Base-by-base conservation (phyloP, 306 rosid species). In the Rosa multiflora region DNA sequence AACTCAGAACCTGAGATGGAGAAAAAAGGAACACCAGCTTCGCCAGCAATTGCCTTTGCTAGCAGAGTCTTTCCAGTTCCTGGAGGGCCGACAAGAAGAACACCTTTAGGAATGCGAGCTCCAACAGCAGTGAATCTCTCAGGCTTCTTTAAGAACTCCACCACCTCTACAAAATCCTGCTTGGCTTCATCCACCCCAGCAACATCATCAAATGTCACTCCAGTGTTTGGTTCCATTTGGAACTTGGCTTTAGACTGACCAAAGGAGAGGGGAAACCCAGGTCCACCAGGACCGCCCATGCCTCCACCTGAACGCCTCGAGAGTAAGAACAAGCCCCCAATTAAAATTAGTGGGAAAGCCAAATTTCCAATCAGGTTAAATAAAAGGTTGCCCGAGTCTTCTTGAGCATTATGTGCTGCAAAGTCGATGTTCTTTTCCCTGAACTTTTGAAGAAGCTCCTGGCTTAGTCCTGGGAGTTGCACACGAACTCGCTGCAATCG, bases 151-250 rank as follows among this genome's bases (percentile, higher is more conserved):
- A 95, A 85, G 78, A 95, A 95, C 84, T 95, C 99, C 62, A 93
- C 99, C 63, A 95, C 99, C 88, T 95, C 99, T 92, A 92, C 86
- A 79, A 95, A 95, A 81, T 95, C 99, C 86, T 95, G 98, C 83
- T 95, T 95, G 84, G 99, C 99, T 84, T 95, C 99, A 86, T 95
- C 99, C 59, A 95, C 99, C 55, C 99, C 99, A 14, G 99, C 99
- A 79, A 95, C 99, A 70, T 95, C 97, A 81, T 95, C 97, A 76
- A 95, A 95, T 18, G 99, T 95, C 81, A 95, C 99, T 79, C 99
- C 99, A 43, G 99, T 95, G 81, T 84, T 95, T 42, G 99, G 99
- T 80, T 95, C 99, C 98, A 95, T 91, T 83, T 95, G 98, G 87
- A 95, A 92, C 87, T 95, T 95, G 58, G 99, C 98, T 79, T 93